phyloP scores from a whole-genome alignment of 495 filamentous ascomycete genomes.

The Penicillium riverlandense region DNA sequence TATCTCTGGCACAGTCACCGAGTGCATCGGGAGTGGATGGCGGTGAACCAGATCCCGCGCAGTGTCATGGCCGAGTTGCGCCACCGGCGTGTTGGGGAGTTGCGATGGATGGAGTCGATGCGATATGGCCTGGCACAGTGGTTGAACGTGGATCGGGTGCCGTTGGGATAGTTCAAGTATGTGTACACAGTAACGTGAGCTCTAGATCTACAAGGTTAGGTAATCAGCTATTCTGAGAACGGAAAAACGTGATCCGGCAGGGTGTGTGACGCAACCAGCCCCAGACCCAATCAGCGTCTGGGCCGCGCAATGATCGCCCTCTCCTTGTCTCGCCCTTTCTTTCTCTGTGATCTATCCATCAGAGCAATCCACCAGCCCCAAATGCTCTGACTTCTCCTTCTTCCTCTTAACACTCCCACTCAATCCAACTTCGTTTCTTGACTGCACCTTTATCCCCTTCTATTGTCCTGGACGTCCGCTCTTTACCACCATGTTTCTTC shows the following conservation, averaged over 20 bases:
- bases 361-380: background rate
- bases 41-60: background rate
- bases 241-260: too few relatives aligned
- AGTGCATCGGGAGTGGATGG: background rate
- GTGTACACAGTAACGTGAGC: too few relatives aligned
- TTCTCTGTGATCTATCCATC: slow-evolving; percentile 7
- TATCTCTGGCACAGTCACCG: background rate
- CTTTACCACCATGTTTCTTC: slow-evolving; percentile 33
- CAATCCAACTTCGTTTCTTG: background rate
- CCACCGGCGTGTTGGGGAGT: background rate
- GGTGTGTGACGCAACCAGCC: too few relatives aligned
- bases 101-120: background rate
- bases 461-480: slow-evolving; percentile 12
- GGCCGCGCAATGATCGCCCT: slow-evolving; percentile 2
- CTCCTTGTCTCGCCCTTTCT: slow-evolving; percentile 13
- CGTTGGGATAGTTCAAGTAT: too few relatives aligned
- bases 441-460: background rate
- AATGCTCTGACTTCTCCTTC: background rate
- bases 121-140: background rate
- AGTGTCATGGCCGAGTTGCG: background rate
- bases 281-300: too few relatives aligned
- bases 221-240: too few relatives aligned
- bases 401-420: slow-evolving; percentile 6
- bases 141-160: background rate
- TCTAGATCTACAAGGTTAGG: too few relatives aligned